phyloP scores from a whole-genome alignment of 345 rosid genomes.

The Cardamine occulta region DNA sequence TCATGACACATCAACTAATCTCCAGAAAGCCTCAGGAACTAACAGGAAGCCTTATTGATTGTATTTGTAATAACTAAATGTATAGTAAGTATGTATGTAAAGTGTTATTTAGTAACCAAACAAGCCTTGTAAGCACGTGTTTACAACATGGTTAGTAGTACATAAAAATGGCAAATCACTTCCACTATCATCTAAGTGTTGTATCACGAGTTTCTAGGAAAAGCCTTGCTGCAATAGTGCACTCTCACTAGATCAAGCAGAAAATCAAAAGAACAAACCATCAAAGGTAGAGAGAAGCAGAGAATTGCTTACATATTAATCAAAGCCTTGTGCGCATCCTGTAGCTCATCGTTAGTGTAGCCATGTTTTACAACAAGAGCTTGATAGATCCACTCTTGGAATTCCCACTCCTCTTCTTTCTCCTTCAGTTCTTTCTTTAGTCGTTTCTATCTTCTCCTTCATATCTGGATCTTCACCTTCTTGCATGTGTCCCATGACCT shows the following conservation, averaged over 20 bases:
- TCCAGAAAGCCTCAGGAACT: background rate
- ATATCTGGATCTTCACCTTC: slow-evolving; percentile 53
- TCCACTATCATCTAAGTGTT: background rate
- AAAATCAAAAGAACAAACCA: slow-evolving; percentile 5
- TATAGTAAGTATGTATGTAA: background rate
- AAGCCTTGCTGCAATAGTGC: slow-evolving; percentile 2
- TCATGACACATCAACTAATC: slow-evolving; percentile 5
- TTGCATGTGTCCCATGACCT: slow-evolving; percentile 72
- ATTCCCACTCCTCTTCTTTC: slow-evolving; percentile 59
- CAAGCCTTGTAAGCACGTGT: slow-evolving; percentile 2
- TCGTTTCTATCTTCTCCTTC: slow-evolving; percentile 49
- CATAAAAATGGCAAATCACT: slow-evolving; percentile 13
- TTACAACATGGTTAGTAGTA: slow-evolving; percentile 10
- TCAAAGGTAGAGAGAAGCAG: slow-evolving; percentile 11
- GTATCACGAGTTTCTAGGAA: background rate
- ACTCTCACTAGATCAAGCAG: slow-evolving; percentile 12
- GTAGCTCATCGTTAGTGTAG: slow-evolving; percentile 44
- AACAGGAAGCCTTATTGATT: background rate
- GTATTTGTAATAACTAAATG: background rate
- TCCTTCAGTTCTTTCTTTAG: slow-evolving; percentile 51
- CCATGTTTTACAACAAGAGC: slow-evolving; percentile 34
- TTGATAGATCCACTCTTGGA: slow-evolving; percentile 51
- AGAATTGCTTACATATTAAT: slow-evolving; percentile 34
- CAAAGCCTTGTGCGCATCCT: slow-evolving; percentile 46
- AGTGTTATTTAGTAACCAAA: too few species aligned